Conservation (phyloP, 768 basidiomycete genomes). For the Boletus reticulatus region DNA sequence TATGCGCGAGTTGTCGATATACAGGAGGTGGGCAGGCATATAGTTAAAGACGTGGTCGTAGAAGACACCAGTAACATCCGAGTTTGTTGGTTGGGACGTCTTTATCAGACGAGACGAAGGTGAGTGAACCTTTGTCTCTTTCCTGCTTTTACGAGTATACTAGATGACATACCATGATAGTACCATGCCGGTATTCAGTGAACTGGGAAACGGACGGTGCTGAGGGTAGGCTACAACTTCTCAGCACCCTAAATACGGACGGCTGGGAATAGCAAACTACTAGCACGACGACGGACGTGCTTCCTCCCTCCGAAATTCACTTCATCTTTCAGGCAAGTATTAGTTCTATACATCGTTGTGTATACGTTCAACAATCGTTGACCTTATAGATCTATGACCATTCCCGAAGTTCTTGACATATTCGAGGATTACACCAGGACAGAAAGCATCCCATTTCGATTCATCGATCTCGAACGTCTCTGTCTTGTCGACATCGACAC, state of each 20-base stretch:
- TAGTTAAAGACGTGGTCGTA: conserved; percentile 15
- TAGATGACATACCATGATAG: conserved; percentile 1
- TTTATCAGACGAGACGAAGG: background rate
- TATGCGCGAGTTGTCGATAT: conserved; percentile 4
- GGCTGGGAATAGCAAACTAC: too few relatives aligned
- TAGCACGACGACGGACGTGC: too few relatives aligned
- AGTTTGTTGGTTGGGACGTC: background rate
- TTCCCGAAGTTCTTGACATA: conserved; percentile 14
- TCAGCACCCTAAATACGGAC: too few relatives aligned
- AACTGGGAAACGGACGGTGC: too few relatives aligned
- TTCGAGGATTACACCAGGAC: conserved; percentile 10
- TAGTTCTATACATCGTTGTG: background rate
- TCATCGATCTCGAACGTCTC: conserved; percentile 16
- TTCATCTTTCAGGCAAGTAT: too few relatives aligned
- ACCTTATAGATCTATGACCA: conserved; percentile 1
- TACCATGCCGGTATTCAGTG: too few relatives aligned
- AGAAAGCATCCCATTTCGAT: conserved; percentile 13
- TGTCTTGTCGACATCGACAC: conserved; percentile 8
- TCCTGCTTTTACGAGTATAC: too few relatives aligned
- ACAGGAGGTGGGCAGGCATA: conserved; percentile 17
- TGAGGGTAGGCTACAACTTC: too few relatives aligned
- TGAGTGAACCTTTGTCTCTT: background rate
- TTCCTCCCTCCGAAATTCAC: too few relatives aligned
- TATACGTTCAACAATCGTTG: too few relatives aligned
- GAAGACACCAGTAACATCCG: conserved; percentile 6